phyloP scores from a whole-genome alignment of 768 basidiomycete species.

The Boletus subcaerulescens region DNA sequence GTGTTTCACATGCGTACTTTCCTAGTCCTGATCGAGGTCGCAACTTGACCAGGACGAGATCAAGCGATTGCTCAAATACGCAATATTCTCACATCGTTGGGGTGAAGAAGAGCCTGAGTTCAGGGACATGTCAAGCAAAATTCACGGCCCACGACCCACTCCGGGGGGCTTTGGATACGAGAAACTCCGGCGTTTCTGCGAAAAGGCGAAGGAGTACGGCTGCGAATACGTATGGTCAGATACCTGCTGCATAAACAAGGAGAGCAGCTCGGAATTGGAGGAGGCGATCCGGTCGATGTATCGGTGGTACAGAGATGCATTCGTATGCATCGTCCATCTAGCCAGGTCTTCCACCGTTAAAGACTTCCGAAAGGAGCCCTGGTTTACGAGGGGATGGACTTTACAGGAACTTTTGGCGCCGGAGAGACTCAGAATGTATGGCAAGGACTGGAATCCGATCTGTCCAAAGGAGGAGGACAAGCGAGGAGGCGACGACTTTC shows the following conservation, averaged over 20 bases:
- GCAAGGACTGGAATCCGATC: slow-evolving; percentile 10
- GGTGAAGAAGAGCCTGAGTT: slow-evolving; percentile 14
- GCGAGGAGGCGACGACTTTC: neutral
- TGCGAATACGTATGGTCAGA: slow-evolving; percentile 23
- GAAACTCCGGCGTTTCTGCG: slow-evolving; percentile 14
- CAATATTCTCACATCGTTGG: slow-evolving; percentile 21
- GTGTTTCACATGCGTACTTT: neutral
- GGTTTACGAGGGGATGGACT: slow-evolving; percentile 16
- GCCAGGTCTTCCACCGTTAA: slow-evolving; percentile 1
- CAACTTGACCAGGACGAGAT: neutral
- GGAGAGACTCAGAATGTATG: slow-evolving; percentile 3
- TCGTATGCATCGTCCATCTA: slow-evolving; percentile 12
- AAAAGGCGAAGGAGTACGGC: slow-evolving; percentile 10
- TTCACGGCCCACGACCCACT: neutral
- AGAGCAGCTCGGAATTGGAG: slow-evolving; percentile 10
- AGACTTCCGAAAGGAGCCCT: slow-evolving; percentile 2
- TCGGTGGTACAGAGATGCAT: slow-evolving; percentile 12
- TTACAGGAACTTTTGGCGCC: slow-evolving; percentile 14
- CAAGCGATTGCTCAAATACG: slow-evolving; percentile 9
- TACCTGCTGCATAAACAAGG: slow-evolving; percentile 19
- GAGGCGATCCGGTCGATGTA: slow-evolving; percentile 15
- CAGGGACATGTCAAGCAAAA: slow-evolving; percentile 9
- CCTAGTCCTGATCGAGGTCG: neutral
- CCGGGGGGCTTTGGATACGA: slow-evolving; percentile 4
- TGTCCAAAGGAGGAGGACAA: neutral